phyloP scores from a whole-genome alignment of 2,329 filamentous ascomycete species.

The Colletotrichum melonis region DNA sequence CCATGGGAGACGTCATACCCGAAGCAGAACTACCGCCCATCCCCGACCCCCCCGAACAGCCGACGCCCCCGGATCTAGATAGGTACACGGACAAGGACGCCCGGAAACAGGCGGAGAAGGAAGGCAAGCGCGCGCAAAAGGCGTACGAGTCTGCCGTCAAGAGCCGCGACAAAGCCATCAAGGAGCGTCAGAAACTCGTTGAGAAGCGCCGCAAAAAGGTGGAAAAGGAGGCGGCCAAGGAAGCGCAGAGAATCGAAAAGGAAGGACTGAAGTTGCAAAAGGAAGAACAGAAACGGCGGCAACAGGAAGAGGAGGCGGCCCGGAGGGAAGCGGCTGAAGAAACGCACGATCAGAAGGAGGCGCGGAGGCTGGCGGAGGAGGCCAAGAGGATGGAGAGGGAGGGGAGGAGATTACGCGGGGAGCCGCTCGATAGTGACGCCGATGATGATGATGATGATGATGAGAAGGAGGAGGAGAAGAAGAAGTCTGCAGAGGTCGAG shows the following conservation, averaged over 20 bases:
- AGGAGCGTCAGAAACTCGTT: conserved; percentile 70
- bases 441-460: conserved; percentile 1
- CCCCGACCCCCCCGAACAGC: conserved; percentile 64
- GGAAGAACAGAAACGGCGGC: conserved; percentile 44
- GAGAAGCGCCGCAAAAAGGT: conserved; percentile 63
- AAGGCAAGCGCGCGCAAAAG: conserved; percentile 71
- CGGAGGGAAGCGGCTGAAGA: conserved; percentile 26
- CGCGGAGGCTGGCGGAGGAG: conserved; percentile 14
- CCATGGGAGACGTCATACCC: not conserved
- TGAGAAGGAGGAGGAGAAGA: conserved; percentile 34
- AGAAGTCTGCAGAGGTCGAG: conserved; percentile 14
- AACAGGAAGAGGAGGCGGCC: conserved; percentile 38
- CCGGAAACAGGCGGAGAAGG: conserved; percentile 76
- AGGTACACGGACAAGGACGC: conserved; percentile 72
- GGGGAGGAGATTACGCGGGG: conserved; percentile 32
- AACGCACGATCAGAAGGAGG: conserved; percentile 34
- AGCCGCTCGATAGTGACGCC: conserved; percentile 29
- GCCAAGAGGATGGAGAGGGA: conserved; percentile 37
- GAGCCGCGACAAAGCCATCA: conserved; percentile 72
- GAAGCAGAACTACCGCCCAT: conserved; percentile 51
- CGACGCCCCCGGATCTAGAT: conserved; percentile 66
- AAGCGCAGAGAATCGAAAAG: conserved; percentile 45
- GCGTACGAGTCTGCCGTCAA: conserved; percentile 75
- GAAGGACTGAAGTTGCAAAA: conserved; percentile 43
- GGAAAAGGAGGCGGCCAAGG: conserved; percentile 54